Evolutionary conservation across 2,329 filamentous ascomycete species (phyloP).

Genomic region (Cadophora sp.): DNA sequence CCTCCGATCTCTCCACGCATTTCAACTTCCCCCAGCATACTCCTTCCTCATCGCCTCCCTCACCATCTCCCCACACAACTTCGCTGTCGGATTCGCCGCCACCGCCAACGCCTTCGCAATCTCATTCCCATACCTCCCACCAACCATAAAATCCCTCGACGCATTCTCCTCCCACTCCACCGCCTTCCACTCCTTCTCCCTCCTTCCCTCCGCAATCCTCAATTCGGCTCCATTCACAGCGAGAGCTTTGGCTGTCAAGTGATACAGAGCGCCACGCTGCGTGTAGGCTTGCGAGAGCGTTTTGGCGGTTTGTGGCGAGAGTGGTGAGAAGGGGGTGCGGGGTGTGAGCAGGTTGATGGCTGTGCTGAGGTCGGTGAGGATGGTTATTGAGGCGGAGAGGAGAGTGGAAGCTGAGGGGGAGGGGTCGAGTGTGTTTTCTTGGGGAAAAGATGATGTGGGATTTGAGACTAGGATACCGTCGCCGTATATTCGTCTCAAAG

Average conservation of each 20-base stretch:
- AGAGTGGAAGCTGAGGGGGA: slow-evolving; percentile 51
- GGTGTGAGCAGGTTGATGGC: slow-evolving; percentile 67
- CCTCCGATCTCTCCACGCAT: background rate
- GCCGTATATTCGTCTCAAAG: slow-evolving; percentile 66
- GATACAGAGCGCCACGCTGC: slow-evolving; percentile 71
- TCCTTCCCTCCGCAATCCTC: slow-evolving; percentile 49
- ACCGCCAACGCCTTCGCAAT: slow-evolving; percentile 70
- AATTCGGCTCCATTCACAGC: slow-evolving; percentile 41
- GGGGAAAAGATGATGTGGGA: background rate
- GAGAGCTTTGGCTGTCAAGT: slow-evolving; percentile 57
- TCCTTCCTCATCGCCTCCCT: slow-evolving; percentile 74
- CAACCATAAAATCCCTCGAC: slow-evolving; percentile 67
- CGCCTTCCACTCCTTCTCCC: slow-evolving; percentile 57
- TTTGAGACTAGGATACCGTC: slow-evolving; percentile 59
- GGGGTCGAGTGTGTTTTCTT: slow-evolving; percentile 37
- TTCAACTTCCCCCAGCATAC: slow-evolving; percentile 49
- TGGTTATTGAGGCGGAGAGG: slow-evolving; percentile 49
- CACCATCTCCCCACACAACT: slow-evolving; percentile 73
- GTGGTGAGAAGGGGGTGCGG: slow-evolving; percentile 52
- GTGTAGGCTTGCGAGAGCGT: slow-evolving; percentile 75
- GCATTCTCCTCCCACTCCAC: slow-evolving; percentile 68
- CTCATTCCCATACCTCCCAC: slow-evolving; percentile 69
- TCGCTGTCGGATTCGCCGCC: slow-evolving; percentile 70
- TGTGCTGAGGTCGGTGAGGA: slow-evolving; percentile 60
- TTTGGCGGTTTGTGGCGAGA: slow-evolving; percentile 69